phyloP scores from a whole-genome alignment of 441 rosid genomes.

The Erysimum pusillum region DNA sequence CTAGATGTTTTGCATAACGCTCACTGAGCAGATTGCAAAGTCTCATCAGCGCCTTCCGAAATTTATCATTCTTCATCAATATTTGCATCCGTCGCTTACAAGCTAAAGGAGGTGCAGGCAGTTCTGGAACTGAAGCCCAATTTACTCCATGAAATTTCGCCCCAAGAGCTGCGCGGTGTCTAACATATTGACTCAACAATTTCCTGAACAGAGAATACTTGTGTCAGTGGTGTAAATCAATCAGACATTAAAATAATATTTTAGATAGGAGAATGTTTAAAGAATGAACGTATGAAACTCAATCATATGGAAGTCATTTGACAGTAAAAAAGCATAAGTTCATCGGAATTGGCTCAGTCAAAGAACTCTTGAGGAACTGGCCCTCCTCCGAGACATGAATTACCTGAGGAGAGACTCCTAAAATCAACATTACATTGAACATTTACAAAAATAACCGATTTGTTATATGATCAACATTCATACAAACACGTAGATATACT shows the following conservation, averaged over 20 bases:
- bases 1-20: conserved; percentile 73
- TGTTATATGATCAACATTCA: conserved; percentile 11
- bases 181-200: conserved; percentile 76
- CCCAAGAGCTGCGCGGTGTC: conserved; percentile 84
- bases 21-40: conserved; percentile 86
- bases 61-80: conserved; percentile 63
- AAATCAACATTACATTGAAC: conserved; percentile 30
- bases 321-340: not conserved
- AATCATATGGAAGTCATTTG: conserved; percentile 24
- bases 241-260: not conserved
- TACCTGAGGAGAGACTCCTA: conserved; percentile 26
- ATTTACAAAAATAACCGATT: conserved; percentile 9
- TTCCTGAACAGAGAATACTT: conserved; percentile 65
- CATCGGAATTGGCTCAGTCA: conserved; percentile 13
- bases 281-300: conserved; percentile 22
- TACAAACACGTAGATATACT: conserved; percentile 14
- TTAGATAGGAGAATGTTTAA: conserved; percentile 24
- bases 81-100: conserved; percentile 78
- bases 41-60: conserved; percentile 80
- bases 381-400: conserved; percentile 11
- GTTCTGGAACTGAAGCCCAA: conserved; percentile 76
- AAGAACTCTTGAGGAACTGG: conserved; percentile 17
- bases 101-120: conserved; percentile 73
- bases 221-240: conserved; percentile 40
- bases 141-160: conserved; percentile 80